A percentile compares a stretch with the other conserved stretches of the same genome.
phyloP scores from a whole-genome alignment of 352 stramenopile species.

The Phytophthora niederhauseri region DNA sequence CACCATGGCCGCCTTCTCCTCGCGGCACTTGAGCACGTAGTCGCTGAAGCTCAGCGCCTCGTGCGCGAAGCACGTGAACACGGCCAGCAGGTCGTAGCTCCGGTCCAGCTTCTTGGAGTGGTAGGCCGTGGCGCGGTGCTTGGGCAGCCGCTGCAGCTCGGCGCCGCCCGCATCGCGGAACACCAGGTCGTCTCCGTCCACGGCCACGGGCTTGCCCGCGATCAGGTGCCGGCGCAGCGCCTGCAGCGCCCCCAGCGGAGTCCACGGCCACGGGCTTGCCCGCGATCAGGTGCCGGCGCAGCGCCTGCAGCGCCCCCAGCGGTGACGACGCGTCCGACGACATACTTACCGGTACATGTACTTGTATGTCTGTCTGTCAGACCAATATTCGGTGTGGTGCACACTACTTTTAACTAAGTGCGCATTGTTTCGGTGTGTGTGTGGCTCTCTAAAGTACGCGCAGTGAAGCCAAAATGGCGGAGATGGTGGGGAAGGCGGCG shows the following conservation, averaged over 20 bases:
- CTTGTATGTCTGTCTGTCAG: neutral
- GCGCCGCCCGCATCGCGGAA: constrained; percentile 57
- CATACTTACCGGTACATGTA: too few relatives aligned
- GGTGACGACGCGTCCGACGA: constrained; percentile 18
- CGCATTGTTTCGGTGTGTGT: too few relatives aligned
- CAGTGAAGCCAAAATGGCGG: neutral
- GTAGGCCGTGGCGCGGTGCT: constrained; percentile 76
- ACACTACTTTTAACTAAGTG: neutral
- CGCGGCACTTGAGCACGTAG: constrained; percentile 85
- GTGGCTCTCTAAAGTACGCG: too few relatives aligned
- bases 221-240: constrained; percentile 77
- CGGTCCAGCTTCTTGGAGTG: constrained; percentile 86
- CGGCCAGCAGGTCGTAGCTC: constrained; percentile 82
- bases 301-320: constrained; percentile 47
- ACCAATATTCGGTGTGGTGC: neutral
- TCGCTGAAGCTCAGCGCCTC: constrained; percentile 75
- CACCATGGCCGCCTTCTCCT: constrained; percentile 80
- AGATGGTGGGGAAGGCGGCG: neutral
- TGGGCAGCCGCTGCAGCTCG: constrained; percentile 55
- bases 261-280: constrained; percentile 63
- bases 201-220: constrained; percentile 59
- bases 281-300: constrained; percentile 80
- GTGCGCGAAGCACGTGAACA: constrained; percentile 85
- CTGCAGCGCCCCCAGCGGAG: constrained; percentile 47
- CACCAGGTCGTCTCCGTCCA: constrained; percentile 69